These are phyloP conservation scores for Spinacia oleracea DNA, from an alignment of 179 eudicot genomes.

Conservation along the genomic window DNA sequence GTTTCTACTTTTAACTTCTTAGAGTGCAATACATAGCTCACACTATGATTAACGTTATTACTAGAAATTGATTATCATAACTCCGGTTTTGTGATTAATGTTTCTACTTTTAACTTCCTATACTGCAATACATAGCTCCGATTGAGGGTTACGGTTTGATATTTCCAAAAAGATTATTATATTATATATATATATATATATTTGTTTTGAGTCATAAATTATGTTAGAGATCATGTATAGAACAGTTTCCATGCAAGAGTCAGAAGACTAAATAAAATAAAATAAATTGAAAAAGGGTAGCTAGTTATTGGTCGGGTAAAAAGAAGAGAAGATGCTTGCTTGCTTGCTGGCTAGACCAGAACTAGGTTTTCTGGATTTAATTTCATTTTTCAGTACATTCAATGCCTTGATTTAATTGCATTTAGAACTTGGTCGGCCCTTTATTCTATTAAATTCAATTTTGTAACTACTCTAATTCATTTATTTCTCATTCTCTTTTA, in stretches of 20 bases:
- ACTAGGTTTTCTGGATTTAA: constrained; percentile 7
- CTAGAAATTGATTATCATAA: too few species aligned
- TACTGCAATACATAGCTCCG: too few species aligned
- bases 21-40: too few species aligned
- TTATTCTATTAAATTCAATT: not conserved
- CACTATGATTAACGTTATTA: too few species aligned
- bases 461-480: not conserved
- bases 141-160: too few species aligned
- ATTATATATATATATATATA: too few species aligned
- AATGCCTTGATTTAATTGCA: constrained; percentile 28
- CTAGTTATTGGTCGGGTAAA: constrained; percentile 22
- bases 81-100: too few species aligned
- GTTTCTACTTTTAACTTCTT: too few species aligned
- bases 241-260: constrained; percentile 21
- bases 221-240: constrained; percentile 3
- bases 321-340: constrained; percentile 11
- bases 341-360: not conserved
- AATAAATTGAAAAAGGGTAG: not conserved
- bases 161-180: not conserved
- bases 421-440: constrained; percentile 20
- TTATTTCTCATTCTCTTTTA: not conserved
- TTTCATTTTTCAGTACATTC: constrained; percentile 15
- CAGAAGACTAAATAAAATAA: not conserved
- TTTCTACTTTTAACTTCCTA: too few species aligned
- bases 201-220: not conserved